Conservation (phyloP, 495 filamentous ascomycete species). For the Talaromyces adpressus region DNA sequence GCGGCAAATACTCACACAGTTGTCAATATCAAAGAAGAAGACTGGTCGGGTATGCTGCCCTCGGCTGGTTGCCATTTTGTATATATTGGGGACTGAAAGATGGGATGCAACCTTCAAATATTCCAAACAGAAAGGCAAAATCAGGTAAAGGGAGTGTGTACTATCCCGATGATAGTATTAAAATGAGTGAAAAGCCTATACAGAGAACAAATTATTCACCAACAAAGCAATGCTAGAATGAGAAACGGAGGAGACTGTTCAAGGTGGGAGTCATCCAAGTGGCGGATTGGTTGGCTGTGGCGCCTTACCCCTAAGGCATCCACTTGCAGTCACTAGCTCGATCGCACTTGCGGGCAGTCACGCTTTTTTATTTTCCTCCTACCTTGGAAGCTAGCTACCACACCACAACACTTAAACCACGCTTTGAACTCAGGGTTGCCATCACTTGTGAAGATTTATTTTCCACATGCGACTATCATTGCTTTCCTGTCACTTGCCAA, state of each 20-base stretch:
- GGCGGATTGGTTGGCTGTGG: background rate
- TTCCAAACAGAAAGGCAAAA: background rate
- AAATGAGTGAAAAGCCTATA: background rate
- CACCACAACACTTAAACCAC: background rate
- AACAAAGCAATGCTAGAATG: background rate
- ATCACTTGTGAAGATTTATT: background rate
- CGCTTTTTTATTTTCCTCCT: background rate
- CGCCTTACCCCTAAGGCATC: background rate
- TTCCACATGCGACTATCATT: background rate
- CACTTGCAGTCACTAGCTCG: background rate
- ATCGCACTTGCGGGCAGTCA: background rate
- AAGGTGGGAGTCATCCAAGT: background rate
- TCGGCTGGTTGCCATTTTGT: conserved; percentile 17
- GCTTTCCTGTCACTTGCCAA: background rate
- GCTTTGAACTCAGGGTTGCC: background rate
- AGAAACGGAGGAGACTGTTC: background rate
- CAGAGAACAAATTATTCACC: background rate
- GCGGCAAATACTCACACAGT: conserved; percentile 61
- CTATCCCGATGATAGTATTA: background rate
- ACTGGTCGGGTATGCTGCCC: conserved; percentile 44
- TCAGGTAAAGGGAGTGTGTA: background rate
- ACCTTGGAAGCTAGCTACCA: background rate
- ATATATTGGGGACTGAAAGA: background rate
- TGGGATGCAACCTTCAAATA: background rate
- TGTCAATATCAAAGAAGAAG: conserved; percentile 96